Conservation (phyloP, 2,329 filamentous ascomycete genomes). For the Rosellinia necatrix region DNA sequence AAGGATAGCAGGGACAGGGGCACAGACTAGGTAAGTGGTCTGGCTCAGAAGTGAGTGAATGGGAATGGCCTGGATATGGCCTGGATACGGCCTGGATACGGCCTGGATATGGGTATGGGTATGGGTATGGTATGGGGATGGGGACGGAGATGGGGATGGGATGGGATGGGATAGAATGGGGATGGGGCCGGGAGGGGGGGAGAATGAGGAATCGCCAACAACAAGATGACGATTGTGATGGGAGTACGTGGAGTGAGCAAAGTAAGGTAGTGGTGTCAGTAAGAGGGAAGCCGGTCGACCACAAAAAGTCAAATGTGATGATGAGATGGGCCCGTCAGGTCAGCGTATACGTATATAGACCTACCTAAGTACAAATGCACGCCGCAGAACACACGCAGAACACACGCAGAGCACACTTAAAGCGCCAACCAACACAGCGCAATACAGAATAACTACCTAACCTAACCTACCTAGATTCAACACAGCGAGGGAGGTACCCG, state of each 20-base stretch:
- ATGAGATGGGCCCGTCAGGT: not conserved
- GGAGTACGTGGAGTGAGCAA: not conserved
- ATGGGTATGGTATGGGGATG: no score
- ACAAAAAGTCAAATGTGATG: not conserved
- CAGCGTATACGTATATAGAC: no score
- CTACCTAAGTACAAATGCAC: not conserved
- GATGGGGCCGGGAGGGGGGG: not conserved
- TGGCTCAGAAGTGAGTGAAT: not conserved
- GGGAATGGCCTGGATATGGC: no score
- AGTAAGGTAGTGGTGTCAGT: no score
- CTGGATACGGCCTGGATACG: no score
- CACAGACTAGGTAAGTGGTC: not conserved
- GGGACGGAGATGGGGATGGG: no score
- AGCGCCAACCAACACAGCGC: no score
- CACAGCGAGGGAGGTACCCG: no score
- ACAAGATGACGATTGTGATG: not conserved
- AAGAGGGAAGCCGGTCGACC: not conserved
- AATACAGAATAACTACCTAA: no score
- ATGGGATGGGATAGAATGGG: not conserved
- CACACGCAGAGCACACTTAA: not conserved
- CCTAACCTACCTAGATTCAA: no score
- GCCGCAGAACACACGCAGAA: not conserved
- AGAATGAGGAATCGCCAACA: not conserved
- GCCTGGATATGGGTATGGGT: no score
- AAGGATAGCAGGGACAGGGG: slow-evolving; percentile 15